These are phyloP conservation scores for Colletotrichum aenigma DNA, from an alignment of 2,329 filamentous ascomycete genomes.

Conservation along the genomic window DNA sequence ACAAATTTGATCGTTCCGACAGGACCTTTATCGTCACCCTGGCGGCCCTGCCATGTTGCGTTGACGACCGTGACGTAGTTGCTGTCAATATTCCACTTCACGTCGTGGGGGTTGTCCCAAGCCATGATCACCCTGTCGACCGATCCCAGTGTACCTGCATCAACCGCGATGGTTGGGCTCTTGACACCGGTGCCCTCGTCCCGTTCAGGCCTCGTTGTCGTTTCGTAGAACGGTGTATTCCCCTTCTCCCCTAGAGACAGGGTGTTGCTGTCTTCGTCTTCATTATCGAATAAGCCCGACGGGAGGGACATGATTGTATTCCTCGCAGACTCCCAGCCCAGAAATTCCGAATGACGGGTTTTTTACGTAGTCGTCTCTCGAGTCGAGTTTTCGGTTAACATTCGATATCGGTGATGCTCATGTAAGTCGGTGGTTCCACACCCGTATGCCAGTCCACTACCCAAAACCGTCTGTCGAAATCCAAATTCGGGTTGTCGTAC, in stretches of 20 bases:
- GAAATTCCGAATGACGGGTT: not conserved
- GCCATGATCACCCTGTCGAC: not conserved
- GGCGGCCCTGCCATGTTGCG: not conserved
- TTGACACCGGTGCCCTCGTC: not conserved
- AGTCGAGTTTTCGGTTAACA: not conserved
- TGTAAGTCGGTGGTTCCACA: not conserved
- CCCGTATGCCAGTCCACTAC: not conserved
- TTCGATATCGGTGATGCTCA: not conserved
- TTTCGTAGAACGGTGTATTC: not conserved
- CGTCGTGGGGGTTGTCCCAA: not conserved
- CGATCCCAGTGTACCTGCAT: not conserved
- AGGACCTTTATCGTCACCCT: not conserved
- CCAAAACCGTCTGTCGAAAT: not conserved
- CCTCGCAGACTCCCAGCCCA: not conserved
- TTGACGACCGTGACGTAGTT: not conserved
- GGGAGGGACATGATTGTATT: not conserved
- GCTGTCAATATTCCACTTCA: not conserved
- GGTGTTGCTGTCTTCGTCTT: not conserved
- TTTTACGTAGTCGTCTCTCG: not conserved
- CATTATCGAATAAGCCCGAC: not conserved
- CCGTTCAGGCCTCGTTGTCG: not conserved
- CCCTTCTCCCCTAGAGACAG: not conserved
- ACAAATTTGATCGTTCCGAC: not conserved
- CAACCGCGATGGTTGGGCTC: not conserved
- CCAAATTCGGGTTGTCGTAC: not conserved